These are phyloP conservation scores for Trichocomaceae sp. DNA, from an alignment of 2,329 filamentous ascomycete species.

Conservation along the genomic window DNA sequence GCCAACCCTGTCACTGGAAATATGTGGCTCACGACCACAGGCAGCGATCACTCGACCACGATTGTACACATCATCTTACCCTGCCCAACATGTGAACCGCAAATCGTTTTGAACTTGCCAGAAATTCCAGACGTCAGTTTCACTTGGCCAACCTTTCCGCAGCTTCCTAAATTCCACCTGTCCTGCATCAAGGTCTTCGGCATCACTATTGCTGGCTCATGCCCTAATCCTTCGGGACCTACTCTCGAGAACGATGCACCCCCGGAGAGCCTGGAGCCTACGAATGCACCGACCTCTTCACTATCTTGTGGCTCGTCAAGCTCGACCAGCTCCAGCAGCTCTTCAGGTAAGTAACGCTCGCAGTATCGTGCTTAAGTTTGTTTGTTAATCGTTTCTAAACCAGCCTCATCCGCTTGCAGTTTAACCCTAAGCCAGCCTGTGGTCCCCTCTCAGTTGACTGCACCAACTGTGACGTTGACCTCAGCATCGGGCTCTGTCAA, in stretches of 20 bases:
- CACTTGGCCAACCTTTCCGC: slow-evolving; percentile 1
- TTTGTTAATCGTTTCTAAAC: neutral
- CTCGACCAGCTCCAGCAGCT: neutral
- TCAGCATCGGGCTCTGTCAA: neutral
- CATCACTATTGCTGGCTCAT: slow-evolving; percentile 2
- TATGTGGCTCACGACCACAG: too few species aligned
- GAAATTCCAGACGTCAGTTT: neutral
- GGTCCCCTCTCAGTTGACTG: neutral
- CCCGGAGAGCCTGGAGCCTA: slow-evolving; percentile 1
- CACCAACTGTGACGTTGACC: slow-evolving; percentile 1
- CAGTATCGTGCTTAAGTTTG: neutral
- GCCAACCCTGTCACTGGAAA: too few species aligned
- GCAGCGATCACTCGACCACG: too few species aligned
- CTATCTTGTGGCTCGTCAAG: neutral
- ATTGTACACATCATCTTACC: too few species aligned
- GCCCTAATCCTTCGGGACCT: slow-evolving; percentile 4
- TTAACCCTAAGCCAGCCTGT: neutral
- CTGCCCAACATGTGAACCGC: slow-evolving; percentile 2
- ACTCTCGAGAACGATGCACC: slow-evolving; percentile 1
- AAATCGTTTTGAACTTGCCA: slow-evolving; percentile 1
- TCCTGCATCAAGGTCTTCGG: slow-evolving; percentile 1
- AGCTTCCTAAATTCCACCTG: slow-evolving; percentile 4
- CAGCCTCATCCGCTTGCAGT: neutral
- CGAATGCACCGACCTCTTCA: neutral
- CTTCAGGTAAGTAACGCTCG: slow-evolving; percentile 1